A percentile compares a stretch with the other conserved stretches of the same genome.
These are phyloP conservation scores for Dioscorea zingiberensis DNA, from an alignment of 106 monocot species.

Conservation along the genomic window DNA sequence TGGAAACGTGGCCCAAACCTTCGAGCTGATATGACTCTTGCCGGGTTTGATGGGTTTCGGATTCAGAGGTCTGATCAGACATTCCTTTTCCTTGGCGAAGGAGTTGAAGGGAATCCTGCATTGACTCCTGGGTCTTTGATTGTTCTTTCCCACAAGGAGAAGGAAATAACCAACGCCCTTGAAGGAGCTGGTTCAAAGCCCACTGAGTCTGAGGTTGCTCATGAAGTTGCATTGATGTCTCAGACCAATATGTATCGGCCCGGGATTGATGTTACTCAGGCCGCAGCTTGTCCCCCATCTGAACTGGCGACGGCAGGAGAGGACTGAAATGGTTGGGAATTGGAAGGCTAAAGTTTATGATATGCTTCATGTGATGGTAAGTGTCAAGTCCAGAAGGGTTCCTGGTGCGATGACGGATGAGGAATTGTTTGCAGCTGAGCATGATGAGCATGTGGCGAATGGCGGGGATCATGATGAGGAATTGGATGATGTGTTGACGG, in stretches of 20 bases:
- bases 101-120: slow-evolving; percentile 19
- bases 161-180: slow-evolving; percentile 88
- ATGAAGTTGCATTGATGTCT: slow-evolving; percentile 94
- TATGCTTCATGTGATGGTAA: slow-evolving; percentile 89
- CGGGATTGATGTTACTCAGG: slow-evolving; percentile 91
- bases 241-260: slow-evolving; percentile 96
- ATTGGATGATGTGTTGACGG: slow-evolving; percentile 78
- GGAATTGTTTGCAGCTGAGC: slow-evolving; percentile 66
- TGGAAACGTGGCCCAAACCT: slow-evolving; percentile 89
- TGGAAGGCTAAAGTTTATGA: slow-evolving; percentile 97
- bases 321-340: slow-evolving; percentile 67
- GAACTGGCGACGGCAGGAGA: slow-evolving; percentile 94
- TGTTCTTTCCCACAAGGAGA: slow-evolving; percentile 87
- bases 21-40: slow-evolving; percentile 93
- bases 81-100: slow-evolving; percentile 86
- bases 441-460: slow-evolving; percentile 43
- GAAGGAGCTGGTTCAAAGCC: slow-evolving; percentile 91
- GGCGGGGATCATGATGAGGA: slow-evolving; percentile 33
- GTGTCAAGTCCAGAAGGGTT: slow-evolving; percentile 88
- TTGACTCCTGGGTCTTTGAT: slow-evolving; percentile 73
- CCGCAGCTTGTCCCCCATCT: slow-evolving; percentile 81
- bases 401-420: slow-evolving; percentile 97
- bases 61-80: slow-evolving; percentile 95
- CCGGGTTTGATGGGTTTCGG: slow-evolving; percentile 88
- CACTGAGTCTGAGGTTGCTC: slow-evolving; percentile 83